Evolutionary conservation across 2,329 filamentous ascomycete genomes (phyloP).

Genomic region (Venturia pyrina): DNA sequence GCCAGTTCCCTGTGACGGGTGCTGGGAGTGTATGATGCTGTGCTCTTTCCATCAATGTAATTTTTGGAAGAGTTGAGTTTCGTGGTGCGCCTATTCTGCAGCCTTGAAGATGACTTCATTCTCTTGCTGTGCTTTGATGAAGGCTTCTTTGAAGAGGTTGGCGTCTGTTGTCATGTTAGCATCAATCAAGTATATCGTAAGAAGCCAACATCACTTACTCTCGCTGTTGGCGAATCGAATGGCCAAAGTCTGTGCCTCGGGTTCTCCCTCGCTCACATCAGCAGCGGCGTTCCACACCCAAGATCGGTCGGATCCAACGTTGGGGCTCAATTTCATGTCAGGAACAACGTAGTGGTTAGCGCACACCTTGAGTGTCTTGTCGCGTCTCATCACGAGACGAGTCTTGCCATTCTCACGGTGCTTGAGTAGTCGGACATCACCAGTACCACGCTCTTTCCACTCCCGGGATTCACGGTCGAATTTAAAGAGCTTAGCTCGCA

Average conservation of each 20-base stretch:
- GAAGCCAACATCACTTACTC: slow-evolving; percentile 50
- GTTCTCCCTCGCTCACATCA: slow-evolving; percentile 95
- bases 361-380: slow-evolving; percentile 99
- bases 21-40: not conserved
- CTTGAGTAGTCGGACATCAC: slow-evolving; percentile 92
- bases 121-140: slow-evolving; percentile 92
- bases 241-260: slow-evolving; percentile 88
- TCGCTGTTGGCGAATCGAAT: slow-evolving; percentile 97
- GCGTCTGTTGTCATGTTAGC: slow-evolving; percentile 52
- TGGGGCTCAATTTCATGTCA: slow-evolving; percentile 97
- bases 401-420: slow-evolving; percentile 99
- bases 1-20: not conserved
- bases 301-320: slow-evolving; percentile 93
- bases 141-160: slow-evolving; percentile 94
- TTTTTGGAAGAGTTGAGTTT: slow-evolving; percentile 20
- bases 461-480: slow-evolving; percentile 86
- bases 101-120: slow-evolving; percentile 73
- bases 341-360: slow-evolving; percentile 99
- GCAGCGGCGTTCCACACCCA: slow-evolving; percentile 99
- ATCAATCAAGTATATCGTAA: not conserved
- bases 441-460: slow-evolving; percentile 99
- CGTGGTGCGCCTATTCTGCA: not conserved
- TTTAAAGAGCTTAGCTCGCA: slow-evolving; percentile 99
- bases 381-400: slow-evolving; percentile 92
- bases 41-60: not conserved